Evolutionary conservation across 1,284 basidiomycete species (phyloP), one percentile per base, ranked within the genome.

Genomic region (Tilletia walkeri): DNA sequence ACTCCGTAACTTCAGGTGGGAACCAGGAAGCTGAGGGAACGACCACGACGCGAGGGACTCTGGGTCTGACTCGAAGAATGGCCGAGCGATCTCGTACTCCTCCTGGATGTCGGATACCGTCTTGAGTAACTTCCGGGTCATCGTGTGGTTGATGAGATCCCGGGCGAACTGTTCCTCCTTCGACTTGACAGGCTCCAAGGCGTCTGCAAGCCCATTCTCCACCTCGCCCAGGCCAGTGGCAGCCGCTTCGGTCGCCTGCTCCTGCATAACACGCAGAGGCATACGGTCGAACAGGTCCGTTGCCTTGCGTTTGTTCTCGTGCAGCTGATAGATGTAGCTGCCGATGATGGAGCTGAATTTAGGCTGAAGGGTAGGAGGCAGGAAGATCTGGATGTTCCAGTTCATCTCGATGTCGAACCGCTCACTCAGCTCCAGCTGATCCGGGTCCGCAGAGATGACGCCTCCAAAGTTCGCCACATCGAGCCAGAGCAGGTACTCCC

Each of bases 401-500:
- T 89, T 88, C 91, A 95, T 94, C 79, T 94, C 92, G 24, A 82
- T 76, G 63, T 75, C 75, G 68, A 80, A 78, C 45, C 71, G 66
- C 36, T 41, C 16, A 9, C 36, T 53, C 24, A 69, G 67, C 67
- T 59, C 47, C 87, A 79, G 91, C 88, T 78, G 93, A 2, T 72
- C 67, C 1, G 75, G 69, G 49, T 75, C 71, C 4, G 50, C 16
- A 0, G 75, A 94, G 50, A 95, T 89, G 68, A 99, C 89, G 2
- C 94, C 95, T 24, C 92, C 93, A 84, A 92, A 90, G 84, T 99
- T 99, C 53, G 94, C 93, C 24, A 90, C 88, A 84, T 99, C 96
- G 92, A 98, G 93, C 88, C 94, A 96, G 7, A 98, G 85, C 30
- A 99, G 86, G 81, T 93, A 94, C 84, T 99, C 95, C 86, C 95